Base-by-base conservation (phyloP, 176 grass and related monocot species). In the Alopecurus myosuroides region DNA sequence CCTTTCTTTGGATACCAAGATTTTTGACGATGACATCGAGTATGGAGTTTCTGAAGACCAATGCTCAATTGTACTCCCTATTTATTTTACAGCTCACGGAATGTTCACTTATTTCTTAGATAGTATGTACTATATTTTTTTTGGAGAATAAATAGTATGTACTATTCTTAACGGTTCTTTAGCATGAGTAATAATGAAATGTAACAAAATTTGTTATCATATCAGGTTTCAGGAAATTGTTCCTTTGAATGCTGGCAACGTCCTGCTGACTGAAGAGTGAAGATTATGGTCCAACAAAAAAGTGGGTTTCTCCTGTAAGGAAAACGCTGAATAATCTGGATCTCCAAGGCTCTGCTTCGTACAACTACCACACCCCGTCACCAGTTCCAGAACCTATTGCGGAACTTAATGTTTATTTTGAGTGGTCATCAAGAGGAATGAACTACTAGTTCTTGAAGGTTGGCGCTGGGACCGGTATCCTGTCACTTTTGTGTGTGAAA, bases 161-260 rank as follows among this genome's bases (percentile, higher is more conserved):
- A n/a, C n/a, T n/a, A 37, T 52, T 70, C 4, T 58, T 79, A 34
- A 19, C 37, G 28, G 30, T 85, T 14, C 6, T 78, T 76, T 68
- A 57, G 28, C 0, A 62, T 39, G 44, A 55, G 23, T 20, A 41
- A 56, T 62, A 49, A 65, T 22, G 35, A 65, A 25, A 9, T 48
- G 28, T 85, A 74, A 66, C 45, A 71, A 48, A 26, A 33, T 1
- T 45, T 30, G 9, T 30, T 56, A n/a, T 23, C 13, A 11, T 86
- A 51, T 26, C 88, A 97, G 95, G 84, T 94, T 97, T 80, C 95
- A 97, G 85, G 95, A 97, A 89, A 92, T 97, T 70, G 95, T 97
- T 81, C 95, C 95, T 64, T 90, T 97, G 82, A 97, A 97, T 89
- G 95, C 95, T 17, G 95, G 92, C 48, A 97, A 97, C 36, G 92